phyloP scores from a whole-genome alignment of 2,329 filamentous ascomycete genomes.

The Alternaria gansuensis region DNA sequence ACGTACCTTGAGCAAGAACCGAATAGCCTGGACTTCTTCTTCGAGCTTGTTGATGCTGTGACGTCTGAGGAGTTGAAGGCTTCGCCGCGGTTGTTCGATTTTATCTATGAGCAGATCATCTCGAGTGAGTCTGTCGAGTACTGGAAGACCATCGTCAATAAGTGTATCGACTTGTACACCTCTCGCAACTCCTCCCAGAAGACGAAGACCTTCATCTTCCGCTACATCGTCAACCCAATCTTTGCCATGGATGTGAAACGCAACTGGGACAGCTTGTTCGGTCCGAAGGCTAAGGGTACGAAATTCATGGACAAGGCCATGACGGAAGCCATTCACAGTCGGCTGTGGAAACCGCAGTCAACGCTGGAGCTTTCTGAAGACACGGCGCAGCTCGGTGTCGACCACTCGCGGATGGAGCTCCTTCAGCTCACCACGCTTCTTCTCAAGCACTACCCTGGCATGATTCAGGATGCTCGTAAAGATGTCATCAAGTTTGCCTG shows the following conservation, averaged over 20 bases:
- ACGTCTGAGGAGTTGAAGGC: conserved; percentile 83
- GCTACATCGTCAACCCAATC: conserved; percentile 93
- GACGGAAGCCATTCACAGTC: conserved; percentile 88
- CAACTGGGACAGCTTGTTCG: conserved; percentile 68
- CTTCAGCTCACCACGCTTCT: conserved; percentile 94
- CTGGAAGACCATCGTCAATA: conserved; percentile 81
- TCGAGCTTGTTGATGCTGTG: conserved; percentile 82
- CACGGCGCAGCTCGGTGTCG: conserved; percentile 82
- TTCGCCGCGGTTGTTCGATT: conserved; percentile 77
- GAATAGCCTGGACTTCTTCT: conserved; percentile 82
- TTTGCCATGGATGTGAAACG: conserved; percentile 95
- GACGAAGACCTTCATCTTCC: conserved; percentile 91
- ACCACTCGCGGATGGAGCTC: conserved; percentile 95
- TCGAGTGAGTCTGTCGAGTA: conserved; percentile 85
- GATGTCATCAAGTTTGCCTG: conserved; percentile 99
- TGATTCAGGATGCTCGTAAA: conserved; percentile 90
- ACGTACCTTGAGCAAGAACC: conserved; percentile 78
- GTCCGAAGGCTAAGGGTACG: conserved; percentile 64
- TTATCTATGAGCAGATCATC: conserved; percentile 87
- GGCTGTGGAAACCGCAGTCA: conserved; percentile 88
- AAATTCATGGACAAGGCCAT: conserved; percentile 85
- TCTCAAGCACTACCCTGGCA: conserved; percentile 90
- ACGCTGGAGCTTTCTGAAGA: conserved; percentile 84
- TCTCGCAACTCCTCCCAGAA: conserved; percentile 81
- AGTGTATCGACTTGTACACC: conserved; percentile 87